Base-by-base conservation (phyloP, 371 early-diverging fungal species). In the Apophysomyces variabilis region DNA sequence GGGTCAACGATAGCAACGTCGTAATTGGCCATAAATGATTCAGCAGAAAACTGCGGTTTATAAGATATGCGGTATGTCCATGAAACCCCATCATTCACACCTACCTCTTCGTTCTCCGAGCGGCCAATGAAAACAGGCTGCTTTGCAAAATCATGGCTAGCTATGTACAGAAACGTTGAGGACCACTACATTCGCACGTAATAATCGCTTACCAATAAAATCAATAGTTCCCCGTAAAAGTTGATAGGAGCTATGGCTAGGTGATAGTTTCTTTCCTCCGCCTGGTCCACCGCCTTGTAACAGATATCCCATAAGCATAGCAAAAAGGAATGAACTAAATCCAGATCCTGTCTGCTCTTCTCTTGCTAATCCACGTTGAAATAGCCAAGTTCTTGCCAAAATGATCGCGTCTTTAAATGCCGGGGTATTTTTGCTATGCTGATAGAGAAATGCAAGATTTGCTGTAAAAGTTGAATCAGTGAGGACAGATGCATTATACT, bases 1-100 rank as follows among this genome's bases (percentile, higher is more conserved):
- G 93, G 89, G 73, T 96, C 98, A 0, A 95, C 92, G 60, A 96
- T 84, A 1, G 90, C 92, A 2, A 92, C 87, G 36, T 93, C 93
- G 73, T 86, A 94, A 62, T 86, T 76, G 9, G 68, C 59, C 4
- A 66, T 60, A 68, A 94, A 95, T 4, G 79, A 78, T 4, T 82
- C 77, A 35, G 70, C 74, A 1, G 89, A 81, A 61, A 92, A 94
- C 79, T 86, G 76, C 11, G 58, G 38, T 35, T 11, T 45, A 4
- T 54, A 14, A 21, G n/a, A 12, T 46, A 47, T 8, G 54, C 21
- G 6, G 8, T 8, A 21, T 26, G 18, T 21, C 9, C 21, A n/a
- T 14, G 9, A 8, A 9, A 13, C 16, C 50, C 35, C 12, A 37
- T 14, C 32, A 26, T 5, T 5, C n/a, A 45, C 14, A 16, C 32